phyloP scores from a whole-genome alignment of 176 grass and related monocot species.

The Alopecurus myosuroides region DNA sequence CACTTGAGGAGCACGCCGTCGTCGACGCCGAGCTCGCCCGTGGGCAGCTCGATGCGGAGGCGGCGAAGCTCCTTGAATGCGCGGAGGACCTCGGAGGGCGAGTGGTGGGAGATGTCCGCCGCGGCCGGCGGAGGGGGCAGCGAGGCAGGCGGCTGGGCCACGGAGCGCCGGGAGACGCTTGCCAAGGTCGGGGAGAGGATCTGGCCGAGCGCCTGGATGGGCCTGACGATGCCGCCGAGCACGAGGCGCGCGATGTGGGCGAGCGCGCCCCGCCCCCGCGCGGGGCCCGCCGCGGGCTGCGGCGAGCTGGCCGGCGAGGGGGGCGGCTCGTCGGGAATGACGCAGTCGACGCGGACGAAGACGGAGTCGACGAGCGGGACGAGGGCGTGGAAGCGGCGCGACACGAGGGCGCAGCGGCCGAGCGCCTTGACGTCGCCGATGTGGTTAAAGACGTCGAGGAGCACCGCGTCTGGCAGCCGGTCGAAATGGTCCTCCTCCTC shows the following conservation, averaged over 20 bases:
- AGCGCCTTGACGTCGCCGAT: constrained; percentile 91
- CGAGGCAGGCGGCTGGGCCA: neutral
- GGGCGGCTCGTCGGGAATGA: constrained; percentile 60
- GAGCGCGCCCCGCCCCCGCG: constrained; percentile 36
- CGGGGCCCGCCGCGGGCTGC: neutral
- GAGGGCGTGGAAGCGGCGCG: constrained; percentile 68
- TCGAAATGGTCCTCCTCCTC: constrained; percentile 65
- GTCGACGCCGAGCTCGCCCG: constrained; percentile 74
- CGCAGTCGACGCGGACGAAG: constrained; percentile 86
- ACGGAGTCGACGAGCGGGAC: constrained; percentile 86
- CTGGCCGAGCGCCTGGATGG: constrained; percentile 77
- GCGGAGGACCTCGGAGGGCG: constrained; percentile 84
- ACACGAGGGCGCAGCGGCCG: constrained; percentile 70
- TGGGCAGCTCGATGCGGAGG: constrained; percentile 80
- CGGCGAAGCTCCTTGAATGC: constrained; percentile 75
- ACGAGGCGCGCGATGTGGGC: constrained; percentile 55
- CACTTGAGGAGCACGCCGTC: constrained; percentile 85
- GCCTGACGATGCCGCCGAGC: constrained; percentile 62
- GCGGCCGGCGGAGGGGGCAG: neutral
- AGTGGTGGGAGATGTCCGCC: constrained; percentile 78
- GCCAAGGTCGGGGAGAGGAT: constrained; percentile 57
- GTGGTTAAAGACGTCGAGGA: constrained; percentile 72
- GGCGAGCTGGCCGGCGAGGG: neutral
- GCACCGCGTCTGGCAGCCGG: constrained; percentile 69
- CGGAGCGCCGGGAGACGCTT: constrained; percentile 21